Evolutionary conservation across 139 green algal species (phyloP), one percentile per base, ranked within the genome.

Genomic region (Chlorella vulgaris): DNA sequence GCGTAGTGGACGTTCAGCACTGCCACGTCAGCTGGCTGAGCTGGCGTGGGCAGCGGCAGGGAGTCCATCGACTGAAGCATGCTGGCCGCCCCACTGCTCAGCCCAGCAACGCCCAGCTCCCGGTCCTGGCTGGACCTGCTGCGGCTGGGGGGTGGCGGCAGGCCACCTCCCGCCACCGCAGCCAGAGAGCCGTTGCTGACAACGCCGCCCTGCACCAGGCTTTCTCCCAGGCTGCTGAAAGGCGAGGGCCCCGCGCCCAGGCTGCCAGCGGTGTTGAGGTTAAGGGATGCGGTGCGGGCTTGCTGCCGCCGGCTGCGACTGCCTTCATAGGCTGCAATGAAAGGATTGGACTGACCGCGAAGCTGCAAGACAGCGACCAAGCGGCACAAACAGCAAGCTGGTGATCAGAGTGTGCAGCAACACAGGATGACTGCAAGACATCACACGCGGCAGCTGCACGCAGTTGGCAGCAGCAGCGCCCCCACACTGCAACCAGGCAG

Each of bases 271-370:
- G 13, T 21, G 21, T 69, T 24, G 53, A 28, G 0, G 74, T 51
- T n/a, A 29, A 65, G 8, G 22, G 67, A 79, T 29, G 55, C 58
- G 24, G 60, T 58, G 42, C 62, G 70, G 7, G 55, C 26, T 24
- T 39, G 55, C 28, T 55, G 36, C 43, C 74, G 68, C 43, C 75
- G 58, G 38, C 83, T 70, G 62, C 76, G 69, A 69, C 76, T 78
- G 39, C 75, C 58, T 31, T 87, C 83, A 7, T 60, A 71, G 2
- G 76, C 69, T 1, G 69, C 71, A 10, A 69, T 83, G 76, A 87
- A 87, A 6, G 83, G 83, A 61, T 87, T 84, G 78, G 67, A 50
- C 39, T 84, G 78, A 28, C 83, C 78, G 2, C 83, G 77, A 47
- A 87, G 81, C 83, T 86, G 83, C 76, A 70, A n/a, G 36, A 21